phyloP scores from a whole-genome alignment of 352 stramenopile species.

The Labyrinthula sp. region DNA sequence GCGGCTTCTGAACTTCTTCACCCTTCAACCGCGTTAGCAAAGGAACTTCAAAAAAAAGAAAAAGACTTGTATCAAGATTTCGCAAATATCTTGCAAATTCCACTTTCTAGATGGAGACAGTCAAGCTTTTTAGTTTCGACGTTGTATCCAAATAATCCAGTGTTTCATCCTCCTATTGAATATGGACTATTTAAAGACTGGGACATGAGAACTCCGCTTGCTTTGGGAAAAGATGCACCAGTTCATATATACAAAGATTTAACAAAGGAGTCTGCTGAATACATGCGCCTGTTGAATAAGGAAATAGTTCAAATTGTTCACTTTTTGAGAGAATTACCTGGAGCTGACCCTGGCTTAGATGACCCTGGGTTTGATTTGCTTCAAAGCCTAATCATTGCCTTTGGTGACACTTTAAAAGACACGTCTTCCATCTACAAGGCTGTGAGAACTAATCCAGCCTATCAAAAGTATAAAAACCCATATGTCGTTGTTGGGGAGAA shows the following conservation, averaged over 20 bases:
- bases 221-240: conserved; percentile 15
- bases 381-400: conserved; percentile 21
- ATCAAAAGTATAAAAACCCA: conserved; percentile 21
- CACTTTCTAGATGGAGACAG: conserved; percentile 7
- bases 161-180: conserved; percentile 22
- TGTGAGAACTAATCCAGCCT: conserved; percentile 20
- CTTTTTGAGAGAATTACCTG: too few relatives aligned
- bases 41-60: too few relatives aligned
- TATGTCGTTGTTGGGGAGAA: conserved; percentile 19
- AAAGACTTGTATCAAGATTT: conserved; percentile 21
- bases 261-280: conserved; percentile 9
- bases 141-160: conserved; percentile 24
- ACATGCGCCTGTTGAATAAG: conserved; percentile 10
- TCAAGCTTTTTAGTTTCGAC: conserved; percentile 24
- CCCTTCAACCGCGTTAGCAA: conserved; percentile 8
- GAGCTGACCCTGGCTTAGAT: conserved; percentile 17
- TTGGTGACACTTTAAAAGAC: conserved; percentile 19
- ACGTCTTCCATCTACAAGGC: background rate
- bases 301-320: conserved; percentile 17
- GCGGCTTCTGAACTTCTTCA: conserved; percentile 19
- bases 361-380: conserved; percentile 19
- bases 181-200: conserved; percentile 30
- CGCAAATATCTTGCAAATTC: conserved; percentile 26
- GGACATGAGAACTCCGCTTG: conserved; percentile 23
- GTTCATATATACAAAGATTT: conserved; percentile 24